phyloP scores from a whole-genome alignment of 164 flowering plant species.

The Tetrastigma voinierianum region DNA sequence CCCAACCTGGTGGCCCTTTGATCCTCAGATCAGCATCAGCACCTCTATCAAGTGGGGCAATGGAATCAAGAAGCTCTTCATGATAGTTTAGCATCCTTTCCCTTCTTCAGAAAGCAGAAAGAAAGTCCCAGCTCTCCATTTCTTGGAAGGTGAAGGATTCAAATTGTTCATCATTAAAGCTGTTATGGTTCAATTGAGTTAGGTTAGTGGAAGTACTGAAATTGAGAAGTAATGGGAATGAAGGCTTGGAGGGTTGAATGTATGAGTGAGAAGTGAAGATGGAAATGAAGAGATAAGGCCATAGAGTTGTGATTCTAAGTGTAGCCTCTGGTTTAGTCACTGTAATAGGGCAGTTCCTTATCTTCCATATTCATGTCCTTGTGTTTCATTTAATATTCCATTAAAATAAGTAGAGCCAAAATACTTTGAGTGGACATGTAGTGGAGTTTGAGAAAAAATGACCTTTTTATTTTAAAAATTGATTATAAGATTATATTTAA shows the following conservation, averaged over 20 bases:
- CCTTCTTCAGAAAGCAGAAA: slow-evolving; percentile 63
- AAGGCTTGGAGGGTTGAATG: slow-evolving; percentile 8
- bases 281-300: slow-evolving; percentile 12
- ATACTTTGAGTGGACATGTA: too few species aligned
- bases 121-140: slow-evolving; percentile 72
- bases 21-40: slow-evolving; percentile 77
- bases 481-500: too few species aligned
- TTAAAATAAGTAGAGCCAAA: too few species aligned
- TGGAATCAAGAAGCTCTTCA: slow-evolving; percentile 71
- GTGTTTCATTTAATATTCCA: too few species aligned
- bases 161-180: not conserved
- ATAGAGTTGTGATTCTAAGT: not conserved
- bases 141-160: slow-evolving; percentile 9
- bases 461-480: too few species aligned
- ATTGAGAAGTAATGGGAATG: too few species aligned
- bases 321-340: too few species aligned
- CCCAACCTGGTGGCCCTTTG: slow-evolving; percentile 58
- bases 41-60: slow-evolving; percentile 78
- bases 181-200: slow-evolving; percentile 2
- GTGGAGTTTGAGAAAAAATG: too few species aligned
- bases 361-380: too few species aligned
- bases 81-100: slow-evolving; percentile 52
- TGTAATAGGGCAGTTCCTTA: too few species aligned
- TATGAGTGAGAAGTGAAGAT: slow-evolving; percentile 1
- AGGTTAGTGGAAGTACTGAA: not conserved